Conservation (phyloP, 2,329 filamentous ascomycete genomes). For the Calycina herbarum region DNA sequence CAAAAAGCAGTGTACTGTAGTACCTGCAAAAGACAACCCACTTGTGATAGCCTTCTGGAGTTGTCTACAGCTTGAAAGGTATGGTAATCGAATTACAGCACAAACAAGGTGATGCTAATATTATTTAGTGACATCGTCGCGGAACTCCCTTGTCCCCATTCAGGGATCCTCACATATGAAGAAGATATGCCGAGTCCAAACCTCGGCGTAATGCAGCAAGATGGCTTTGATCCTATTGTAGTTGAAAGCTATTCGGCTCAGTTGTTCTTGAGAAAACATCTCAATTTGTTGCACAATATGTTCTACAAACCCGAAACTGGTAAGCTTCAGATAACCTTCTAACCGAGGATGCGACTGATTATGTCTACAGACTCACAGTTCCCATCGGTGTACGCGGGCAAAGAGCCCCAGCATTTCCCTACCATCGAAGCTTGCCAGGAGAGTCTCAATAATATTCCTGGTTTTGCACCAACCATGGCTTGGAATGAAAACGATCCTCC, state of each 20-base stretch:
- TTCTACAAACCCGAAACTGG: conserved; percentile 36
- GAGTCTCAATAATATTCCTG: conserved; percentile 41
- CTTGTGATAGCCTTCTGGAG: conserved; percentile 86
- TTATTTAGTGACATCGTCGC: conserved; percentile 77
- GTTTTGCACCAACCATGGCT: conserved; percentile 51
- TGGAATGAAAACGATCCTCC: conserved; percentile 64
- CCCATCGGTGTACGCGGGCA: conserved; percentile 21
- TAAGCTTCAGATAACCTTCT: conserved; percentile 13
- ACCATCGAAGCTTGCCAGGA: conserved; percentile 49
- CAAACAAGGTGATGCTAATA: conserved; percentile 19
- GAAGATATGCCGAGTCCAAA: conserved; percentile 68
- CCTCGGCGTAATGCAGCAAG: conserved; percentile 44
- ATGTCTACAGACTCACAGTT: conserved; percentile 25
- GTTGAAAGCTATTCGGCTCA: conserved; percentile 63
- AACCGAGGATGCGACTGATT: conserved; percentile 33
- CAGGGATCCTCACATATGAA: conserved; percentile 61
- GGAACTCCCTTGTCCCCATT: conserved; percentile 68
- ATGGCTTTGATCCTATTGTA: conserved; percentile 49
- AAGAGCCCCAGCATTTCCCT: conserved; percentile 40
- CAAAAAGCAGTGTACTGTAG: conserved; percentile 26
- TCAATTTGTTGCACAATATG: conserved; percentile 60
- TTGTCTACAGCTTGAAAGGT: conserved; percentile 89
- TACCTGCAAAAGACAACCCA: conserved; percentile 54
- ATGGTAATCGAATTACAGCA: conserved; percentile 24
- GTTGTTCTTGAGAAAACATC: conserved; percentile 61